These are phyloP conservation scores for Escallonia herrerae DNA, from an alignment of 129 eudicot genomes.

Conservation along the genomic window DNA sequence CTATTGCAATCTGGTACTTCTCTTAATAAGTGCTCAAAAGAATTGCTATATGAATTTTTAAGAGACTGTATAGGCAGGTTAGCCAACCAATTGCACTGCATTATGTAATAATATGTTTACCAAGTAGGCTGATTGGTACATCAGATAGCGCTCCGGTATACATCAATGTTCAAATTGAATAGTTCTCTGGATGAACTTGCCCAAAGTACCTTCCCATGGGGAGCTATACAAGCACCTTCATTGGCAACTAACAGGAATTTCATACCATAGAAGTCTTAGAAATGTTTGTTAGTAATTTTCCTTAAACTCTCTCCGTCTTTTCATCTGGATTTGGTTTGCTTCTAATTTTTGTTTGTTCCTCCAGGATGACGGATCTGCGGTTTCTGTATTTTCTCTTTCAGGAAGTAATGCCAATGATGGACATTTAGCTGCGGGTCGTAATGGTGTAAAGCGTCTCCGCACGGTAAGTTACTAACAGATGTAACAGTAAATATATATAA, in stretches of 20 bases:
- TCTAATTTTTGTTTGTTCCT: slow-evolving; percentile 4
- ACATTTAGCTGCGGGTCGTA: slow-evolving; percentile 94
- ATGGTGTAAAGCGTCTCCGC: slow-evolving; percentile 95
- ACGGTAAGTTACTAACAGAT: slow-evolving; percentile 43
- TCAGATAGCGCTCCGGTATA: not conserved
- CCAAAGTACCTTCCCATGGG: not conserved
- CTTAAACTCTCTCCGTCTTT: not conserved
- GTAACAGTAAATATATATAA: not conserved
- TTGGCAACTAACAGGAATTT: not conserved
- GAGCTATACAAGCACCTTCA: not conserved
- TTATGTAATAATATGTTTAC: no score
- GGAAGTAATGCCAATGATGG: slow-evolving; percentile 89
- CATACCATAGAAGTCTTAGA: not conserved
- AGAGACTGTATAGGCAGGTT: not conserved
- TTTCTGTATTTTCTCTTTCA: slow-evolving; percentile 85
- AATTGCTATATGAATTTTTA: no score
- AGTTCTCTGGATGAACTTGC: slow-evolving; percentile 5
- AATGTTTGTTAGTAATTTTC: not conserved
- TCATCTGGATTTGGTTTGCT: slow-evolving; percentile 9
- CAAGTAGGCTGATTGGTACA: no score
- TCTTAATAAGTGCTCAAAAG: no score
- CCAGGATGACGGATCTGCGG: slow-evolving; percentile 93
- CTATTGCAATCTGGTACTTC: no score
- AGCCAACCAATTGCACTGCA: not conserved
- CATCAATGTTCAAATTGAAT: not conserved